phyloP scores from a whole-genome alignment of 1,139 yeast species.

The Pichia sp. region DNA sequence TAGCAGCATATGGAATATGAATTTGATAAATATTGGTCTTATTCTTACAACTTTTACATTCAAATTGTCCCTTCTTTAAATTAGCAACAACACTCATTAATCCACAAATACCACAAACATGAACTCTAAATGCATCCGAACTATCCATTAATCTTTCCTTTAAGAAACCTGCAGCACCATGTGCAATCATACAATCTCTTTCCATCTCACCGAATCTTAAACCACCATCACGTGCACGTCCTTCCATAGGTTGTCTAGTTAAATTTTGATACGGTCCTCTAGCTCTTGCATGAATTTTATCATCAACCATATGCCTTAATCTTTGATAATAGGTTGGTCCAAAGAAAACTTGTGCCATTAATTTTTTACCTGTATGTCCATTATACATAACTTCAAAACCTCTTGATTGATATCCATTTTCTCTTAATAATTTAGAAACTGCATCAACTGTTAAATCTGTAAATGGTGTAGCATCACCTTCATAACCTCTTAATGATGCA shows the following conservation, averaged over 20 bases:
- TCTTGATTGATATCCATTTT: constrained; percentile 95
- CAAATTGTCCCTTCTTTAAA: constrained; percentile 93
- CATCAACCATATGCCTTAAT: constrained; percentile 98
- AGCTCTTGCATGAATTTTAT: constrained; percentile 98
- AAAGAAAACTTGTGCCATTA: constrained; percentile 97
- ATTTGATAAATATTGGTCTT: constrained; percentile 97
- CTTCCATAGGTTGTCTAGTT: constrained; percentile 99
- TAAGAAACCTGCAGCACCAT: constrained; percentile 97
- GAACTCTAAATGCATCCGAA: constrained; percentile 97
- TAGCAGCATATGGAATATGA: constrained; percentile 96
- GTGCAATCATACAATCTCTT: constrained; percentile 99
- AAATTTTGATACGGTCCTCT: constrained; percentile 98
- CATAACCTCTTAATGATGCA: constrained; percentile 89
- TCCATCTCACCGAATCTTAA: constrained; percentile 99
- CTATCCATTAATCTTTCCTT: constrained; percentile 98
- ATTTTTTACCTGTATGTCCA: constrained; percentile 96
- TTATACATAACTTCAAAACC: constrained; percentile 98
- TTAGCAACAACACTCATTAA: constrained; percentile 97
- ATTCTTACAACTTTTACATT: constrained; percentile 97
- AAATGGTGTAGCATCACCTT: constrained; percentile 98
- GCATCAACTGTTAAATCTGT: constrained; percentile 98
- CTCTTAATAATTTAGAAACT: constrained; percentile 81
- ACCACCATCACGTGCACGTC: constrained; percentile 99
- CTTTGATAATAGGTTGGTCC: constrained; percentile 99
- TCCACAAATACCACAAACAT: constrained; percentile 97